These are phyloP conservation scores for Endoconidiophora laricicola DNA, from an alignment of 2,329 filamentous ascomycete species.

Conservation along the genomic window DNA sequence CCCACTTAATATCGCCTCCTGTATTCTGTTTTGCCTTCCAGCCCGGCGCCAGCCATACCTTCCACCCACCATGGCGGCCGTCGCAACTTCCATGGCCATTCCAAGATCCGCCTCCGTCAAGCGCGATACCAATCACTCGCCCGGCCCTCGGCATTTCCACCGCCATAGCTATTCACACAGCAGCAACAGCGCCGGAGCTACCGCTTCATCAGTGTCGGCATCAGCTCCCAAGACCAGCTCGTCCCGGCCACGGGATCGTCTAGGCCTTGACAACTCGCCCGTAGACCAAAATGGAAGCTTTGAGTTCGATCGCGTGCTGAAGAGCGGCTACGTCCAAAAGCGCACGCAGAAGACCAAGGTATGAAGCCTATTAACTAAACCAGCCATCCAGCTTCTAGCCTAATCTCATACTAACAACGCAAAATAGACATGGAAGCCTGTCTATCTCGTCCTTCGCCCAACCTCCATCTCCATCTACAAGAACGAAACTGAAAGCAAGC, in stretches of 20 bases:
- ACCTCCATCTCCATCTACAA: slow-evolving; percentile 88
- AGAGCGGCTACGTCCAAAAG: slow-evolving; percentile 72
- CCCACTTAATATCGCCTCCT: not conserved
- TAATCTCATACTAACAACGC: slow-evolving; percentile 15
- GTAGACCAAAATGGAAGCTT: slow-evolving; percentile 93
- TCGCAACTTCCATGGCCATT: slow-evolving; percentile 9
- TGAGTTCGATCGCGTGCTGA: slow-evolving; percentile 86
- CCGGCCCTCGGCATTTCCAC: slow-evolving; percentile 3
- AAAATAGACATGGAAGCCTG: slow-evolving; percentile 67
- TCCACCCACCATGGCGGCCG: slow-evolving; percentile 3
- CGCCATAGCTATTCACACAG: slow-evolving; percentile 6
- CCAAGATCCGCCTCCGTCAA: slow-evolving; percentile 1
- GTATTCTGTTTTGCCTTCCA: not conserved
- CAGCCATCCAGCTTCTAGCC: slow-evolving; percentile 11
- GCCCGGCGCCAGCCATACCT: not conserved
- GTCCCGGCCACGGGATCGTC: slow-evolving; percentile 1
- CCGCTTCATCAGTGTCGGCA: not conserved
- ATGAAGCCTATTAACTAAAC: slow-evolving; percentile 14
- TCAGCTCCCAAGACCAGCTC: not conserved
- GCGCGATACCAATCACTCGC: slow-evolving; percentile 1
- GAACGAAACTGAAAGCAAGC: slow-evolving; percentile 72
- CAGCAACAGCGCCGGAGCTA: not conserved
- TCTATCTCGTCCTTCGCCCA: slow-evolving; percentile 78
- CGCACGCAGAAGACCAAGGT: slow-evolving; percentile 90
- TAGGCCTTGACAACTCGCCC: slow-evolving; percentile 48